Conservation (phyloP, 2,329 filamentous ascomycete species). For the Colletotrichum tropicale region DNA sequence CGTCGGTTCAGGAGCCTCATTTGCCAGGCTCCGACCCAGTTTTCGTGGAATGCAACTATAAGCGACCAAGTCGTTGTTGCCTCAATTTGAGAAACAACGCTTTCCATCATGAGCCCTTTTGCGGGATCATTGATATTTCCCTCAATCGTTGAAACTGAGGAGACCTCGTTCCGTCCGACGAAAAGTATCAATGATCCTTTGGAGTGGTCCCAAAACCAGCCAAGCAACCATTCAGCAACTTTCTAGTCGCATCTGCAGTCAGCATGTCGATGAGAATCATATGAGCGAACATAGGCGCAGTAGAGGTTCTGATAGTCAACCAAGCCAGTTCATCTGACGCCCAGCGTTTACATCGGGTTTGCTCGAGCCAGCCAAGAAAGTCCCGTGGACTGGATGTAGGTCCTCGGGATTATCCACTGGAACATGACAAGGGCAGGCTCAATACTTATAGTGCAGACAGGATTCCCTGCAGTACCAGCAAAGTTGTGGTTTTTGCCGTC, state of each 20-base stretch:
- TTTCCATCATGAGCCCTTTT: neutral
- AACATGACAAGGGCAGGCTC: neutral
- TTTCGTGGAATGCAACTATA: fast-evolving
- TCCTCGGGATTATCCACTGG: neutral
- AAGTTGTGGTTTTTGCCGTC: neutral
- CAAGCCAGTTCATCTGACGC: neutral
- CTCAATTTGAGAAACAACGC: neutral
- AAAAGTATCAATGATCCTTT: fast-evolving
- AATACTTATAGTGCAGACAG: fast-evolving
- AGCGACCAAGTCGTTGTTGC: neutral
- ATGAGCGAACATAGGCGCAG: neutral
- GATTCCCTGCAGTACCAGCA: neutral
- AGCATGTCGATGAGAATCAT: neutral
- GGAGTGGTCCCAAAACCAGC: fast-evolving
- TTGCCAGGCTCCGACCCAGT: fast-evolving
- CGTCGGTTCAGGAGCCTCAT: neutral
- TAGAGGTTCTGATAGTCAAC: fast-evolving
- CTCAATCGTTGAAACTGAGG: fast-evolving
- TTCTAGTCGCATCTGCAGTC: neutral
- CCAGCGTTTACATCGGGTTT: neutral
- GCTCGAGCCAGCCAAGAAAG: neutral
- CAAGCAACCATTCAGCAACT: neutral
- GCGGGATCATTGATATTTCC: no score
- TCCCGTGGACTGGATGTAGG: neutral
- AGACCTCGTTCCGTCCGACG: neutral